Percentiles rank a stretch among this genome's conserved stretches.
These are phyloP conservation scores for Triticum monococcum DNA, from an alignment of 176 grass and related monocot genomes.

Conservation along the genomic window DNA sequence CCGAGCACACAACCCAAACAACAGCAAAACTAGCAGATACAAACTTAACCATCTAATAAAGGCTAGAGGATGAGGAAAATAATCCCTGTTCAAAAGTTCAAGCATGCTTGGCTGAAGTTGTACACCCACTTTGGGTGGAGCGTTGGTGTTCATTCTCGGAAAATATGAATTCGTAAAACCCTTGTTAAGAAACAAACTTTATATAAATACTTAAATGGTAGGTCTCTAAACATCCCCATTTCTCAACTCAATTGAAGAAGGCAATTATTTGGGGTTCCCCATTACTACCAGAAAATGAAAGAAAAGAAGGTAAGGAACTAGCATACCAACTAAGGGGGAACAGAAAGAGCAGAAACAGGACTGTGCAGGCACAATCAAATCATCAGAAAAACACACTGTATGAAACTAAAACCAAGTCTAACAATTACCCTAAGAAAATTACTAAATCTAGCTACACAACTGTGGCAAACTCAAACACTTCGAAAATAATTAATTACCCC, in stretches of 20 bases:
- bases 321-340: not conserved
- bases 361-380: not conserved
- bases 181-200: slow-evolving; percentile 1
- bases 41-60: not conserved
- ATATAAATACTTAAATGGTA: not conserved
- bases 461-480: not conserved
- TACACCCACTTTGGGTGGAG: not conserved
- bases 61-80: not conserved
- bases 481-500: not conserved
- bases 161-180: not conserved
- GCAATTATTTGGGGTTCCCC: not conserved
- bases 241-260: not conserved
- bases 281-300: not conserved
- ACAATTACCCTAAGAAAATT: not conserved
- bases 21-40: not conserved
- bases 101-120: not conserved
- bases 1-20: not conserved
- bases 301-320: not conserved
- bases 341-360: not conserved
- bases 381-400: not conserved
- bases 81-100: not conserved
- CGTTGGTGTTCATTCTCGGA: not conserved
- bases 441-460: not conserved
- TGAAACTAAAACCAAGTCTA: not conserved
- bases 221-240: not conserved